These are phyloP conservation scores for Tetrapisispora iriomotensis DNA, from an alignment of 805 yeast genomes.

Conservation along the genomic window DNA sequence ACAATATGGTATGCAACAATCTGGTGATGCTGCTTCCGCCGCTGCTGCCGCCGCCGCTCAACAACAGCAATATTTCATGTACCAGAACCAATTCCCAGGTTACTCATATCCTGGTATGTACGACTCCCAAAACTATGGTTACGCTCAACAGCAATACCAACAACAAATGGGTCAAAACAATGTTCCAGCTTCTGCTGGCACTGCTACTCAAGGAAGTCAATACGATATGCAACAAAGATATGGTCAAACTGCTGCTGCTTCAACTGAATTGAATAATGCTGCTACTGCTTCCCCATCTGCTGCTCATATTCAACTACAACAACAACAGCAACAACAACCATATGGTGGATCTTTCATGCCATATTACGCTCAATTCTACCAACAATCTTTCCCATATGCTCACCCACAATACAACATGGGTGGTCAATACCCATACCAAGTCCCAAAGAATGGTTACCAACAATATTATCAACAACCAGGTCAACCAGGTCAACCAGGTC, in stretches of 20 bases:
- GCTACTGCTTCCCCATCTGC: conserved; percentile 16
- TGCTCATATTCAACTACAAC: conserved; percentile 20
- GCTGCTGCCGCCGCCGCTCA: conserved; percentile 23
- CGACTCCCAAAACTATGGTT: conserved; percentile 26
- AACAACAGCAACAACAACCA: conserved; percentile 11
- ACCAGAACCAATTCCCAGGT: conserved; percentile 31
- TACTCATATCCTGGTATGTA: conserved; percentile 31
- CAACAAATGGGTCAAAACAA: conserved; percentile 12
- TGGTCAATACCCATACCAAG: conserved; percentile 27
- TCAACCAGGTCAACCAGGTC: conserved; percentile 11
- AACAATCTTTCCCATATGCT: conserved; percentile 30
- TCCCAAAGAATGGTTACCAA: conserved; percentile 23
- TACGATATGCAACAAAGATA: conserved; percentile 20
- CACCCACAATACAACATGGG: conserved; percentile 30
- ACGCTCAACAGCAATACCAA: conserved; percentile 23
- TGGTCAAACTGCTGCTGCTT: conserved; percentile 18
- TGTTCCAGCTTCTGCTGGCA: conserved; percentile 7
- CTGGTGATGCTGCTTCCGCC: conserved; percentile 16
- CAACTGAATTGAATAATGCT: conserved; percentile 11
- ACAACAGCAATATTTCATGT: conserved; percentile 30
- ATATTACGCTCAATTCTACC: conserved; percentile 28
- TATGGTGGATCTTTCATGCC: conserved; percentile 30
- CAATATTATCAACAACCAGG: conserved; percentile 19
- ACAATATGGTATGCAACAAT: conserved; percentile 13
- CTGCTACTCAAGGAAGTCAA: conserved; percentile 15